Conservation (phyloP, 805 yeast species). For the Starmerella apicola region DNA sequence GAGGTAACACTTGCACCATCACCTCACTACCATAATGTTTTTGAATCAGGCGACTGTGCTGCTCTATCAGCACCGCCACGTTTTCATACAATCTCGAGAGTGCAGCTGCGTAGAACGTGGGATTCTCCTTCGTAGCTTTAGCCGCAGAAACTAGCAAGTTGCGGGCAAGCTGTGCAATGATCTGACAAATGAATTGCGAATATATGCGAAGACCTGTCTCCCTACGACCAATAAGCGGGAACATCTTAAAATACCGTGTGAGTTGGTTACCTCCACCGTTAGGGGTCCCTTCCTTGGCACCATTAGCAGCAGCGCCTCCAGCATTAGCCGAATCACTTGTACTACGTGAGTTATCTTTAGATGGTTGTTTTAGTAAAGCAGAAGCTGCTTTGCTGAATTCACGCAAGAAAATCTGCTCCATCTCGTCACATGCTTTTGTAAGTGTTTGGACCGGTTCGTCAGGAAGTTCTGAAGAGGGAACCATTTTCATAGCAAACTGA, state of each 20-base stretch:
- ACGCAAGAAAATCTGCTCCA: conserved; percentile 43
- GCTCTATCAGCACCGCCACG: conserved; percentile 70
- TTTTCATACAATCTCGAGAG: conserved; percentile 54
- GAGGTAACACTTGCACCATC: conserved; percentile 53
- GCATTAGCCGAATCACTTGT: too few species aligned
- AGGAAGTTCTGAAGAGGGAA: conserved; percentile 78
- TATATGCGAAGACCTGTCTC: conserved; percentile 65
- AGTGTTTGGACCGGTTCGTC: conserved; percentile 56
- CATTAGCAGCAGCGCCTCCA: too few species aligned
- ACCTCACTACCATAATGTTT: conserved; percentile 52
- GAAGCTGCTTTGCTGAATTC: conserved; percentile 68
- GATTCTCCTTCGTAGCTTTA: conserved; percentile 17
- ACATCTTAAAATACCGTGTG: conserved; percentile 69
- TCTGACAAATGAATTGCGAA: conserved; percentile 73
- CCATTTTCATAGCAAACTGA: conserved; percentile 61
- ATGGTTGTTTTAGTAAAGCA: too few species aligned
- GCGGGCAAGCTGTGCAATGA: conserved; percentile 69
- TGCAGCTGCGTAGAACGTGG: conserved; percentile 29
- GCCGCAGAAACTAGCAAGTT: conserved; percentile 34
- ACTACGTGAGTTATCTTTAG: conserved; percentile 41
- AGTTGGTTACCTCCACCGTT: too few species aligned
- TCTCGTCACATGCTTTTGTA: conserved; percentile 43
- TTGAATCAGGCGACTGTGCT: conserved; percentile 69
- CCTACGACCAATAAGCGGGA: conserved; percentile 71
- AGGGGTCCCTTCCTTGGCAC: too few species aligned